These are phyloP conservation scores for Pochonia chlamydosporia DNA, from an alignment of 2,329 filamentous ascomycete genomes.

Conservation along the genomic window DNA sequence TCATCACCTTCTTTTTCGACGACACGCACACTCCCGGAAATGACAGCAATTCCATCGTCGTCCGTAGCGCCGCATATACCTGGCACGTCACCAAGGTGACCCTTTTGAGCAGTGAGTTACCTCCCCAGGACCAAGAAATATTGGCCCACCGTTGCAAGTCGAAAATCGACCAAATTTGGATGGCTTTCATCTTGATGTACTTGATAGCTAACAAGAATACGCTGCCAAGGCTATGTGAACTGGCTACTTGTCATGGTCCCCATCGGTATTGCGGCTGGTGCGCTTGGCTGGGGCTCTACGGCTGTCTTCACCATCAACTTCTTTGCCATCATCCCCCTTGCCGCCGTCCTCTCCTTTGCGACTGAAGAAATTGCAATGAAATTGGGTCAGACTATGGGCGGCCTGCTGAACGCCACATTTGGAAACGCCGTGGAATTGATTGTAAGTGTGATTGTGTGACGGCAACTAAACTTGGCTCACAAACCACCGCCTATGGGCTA, in stretches of 20 bases:
- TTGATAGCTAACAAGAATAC: neutral
- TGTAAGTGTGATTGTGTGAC: constrained; percentile 36
- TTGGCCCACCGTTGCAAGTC: neutral
- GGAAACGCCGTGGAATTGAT: constrained; percentile 77
- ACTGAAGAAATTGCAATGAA: constrained; percentile 71
- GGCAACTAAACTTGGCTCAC: neutral
- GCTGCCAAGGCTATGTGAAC: constrained; percentile 53
- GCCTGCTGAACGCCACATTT: constrained; percentile 70
- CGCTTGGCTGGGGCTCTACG: constrained; percentile 56
- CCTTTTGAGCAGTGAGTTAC: constrained; percentile 50
- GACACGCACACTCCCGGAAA: constrained; percentile 44
- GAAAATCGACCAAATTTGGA: neutral
- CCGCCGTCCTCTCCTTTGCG: constrained; percentile 68
- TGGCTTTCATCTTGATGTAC: neutral
- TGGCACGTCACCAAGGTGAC: constrained; percentile 55
- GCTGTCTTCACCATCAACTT: constrained; percentile 74
- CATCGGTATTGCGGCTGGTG: constrained; percentile 63
- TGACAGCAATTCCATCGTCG: constrained; percentile 38
- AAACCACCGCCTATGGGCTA: neutral
- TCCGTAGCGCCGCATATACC: constrained; percentile 40
- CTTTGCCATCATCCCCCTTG: constrained; percentile 72
- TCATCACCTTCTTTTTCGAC: constrained; percentile 43
- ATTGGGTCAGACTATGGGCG: constrained; percentile 68
- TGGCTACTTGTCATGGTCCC: constrained; percentile 69
- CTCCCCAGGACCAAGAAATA: neutral